These are phyloP conservation scores for Coriolopsis trogii DNA, from an alignment of 1,284 basidiomycete species.

Conservation along the genomic window DNA sequence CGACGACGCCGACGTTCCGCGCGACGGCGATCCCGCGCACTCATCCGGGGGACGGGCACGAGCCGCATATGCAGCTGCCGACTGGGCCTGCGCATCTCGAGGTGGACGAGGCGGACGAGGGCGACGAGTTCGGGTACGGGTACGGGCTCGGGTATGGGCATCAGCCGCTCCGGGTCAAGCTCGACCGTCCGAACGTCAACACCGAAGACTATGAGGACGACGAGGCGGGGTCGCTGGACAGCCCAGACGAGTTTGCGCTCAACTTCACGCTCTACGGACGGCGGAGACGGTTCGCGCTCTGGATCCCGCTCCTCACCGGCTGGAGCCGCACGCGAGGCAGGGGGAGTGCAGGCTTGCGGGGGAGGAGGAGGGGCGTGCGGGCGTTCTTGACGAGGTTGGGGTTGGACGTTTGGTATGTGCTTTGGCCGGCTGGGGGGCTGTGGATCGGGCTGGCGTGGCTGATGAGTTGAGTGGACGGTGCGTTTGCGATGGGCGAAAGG, in stretches of 20 bases:
- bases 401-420: slow-evolving; percentile 18
- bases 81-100: slow-evolving; percentile 11
- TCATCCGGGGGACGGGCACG: neutral
- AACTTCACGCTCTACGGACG: slow-evolving; percentile 19
- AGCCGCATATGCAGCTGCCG: slow-evolving; percentile 6
- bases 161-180: slow-evolving; percentile 15
- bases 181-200: too few relatives aligned
- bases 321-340: slow-evolving; percentile 1
- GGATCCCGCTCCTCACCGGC: slow-evolving; percentile 2
- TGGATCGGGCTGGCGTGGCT: slow-evolving; percentile 26
- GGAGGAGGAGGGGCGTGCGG: slow-evolving; percentile 6
- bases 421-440: slow-evolving; percentile 25
- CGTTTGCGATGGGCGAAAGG: too few relatives aligned
- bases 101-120: slow-evolving; percentile 16
- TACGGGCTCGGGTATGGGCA: slow-evolving; percentile 18
- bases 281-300: slow-evolving; percentile 12
- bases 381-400: slow-evolving; percentile 11
- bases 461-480: slow-evolving; percentile 7
- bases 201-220: too few relatives aligned
- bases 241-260: slow-evolving; percentile 9
- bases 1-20: slow-evolving; percentile 19
- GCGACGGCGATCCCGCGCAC: slow-evolving; percentile 14
- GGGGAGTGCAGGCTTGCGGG: neutral
- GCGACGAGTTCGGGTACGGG: slow-evolving; percentile 21
- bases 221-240: neutral